These are phyloP conservation scores for Coemansia sp. DNA, from an alignment of 192 early-diverging fungal species.

Conservation along the genomic window DNA sequence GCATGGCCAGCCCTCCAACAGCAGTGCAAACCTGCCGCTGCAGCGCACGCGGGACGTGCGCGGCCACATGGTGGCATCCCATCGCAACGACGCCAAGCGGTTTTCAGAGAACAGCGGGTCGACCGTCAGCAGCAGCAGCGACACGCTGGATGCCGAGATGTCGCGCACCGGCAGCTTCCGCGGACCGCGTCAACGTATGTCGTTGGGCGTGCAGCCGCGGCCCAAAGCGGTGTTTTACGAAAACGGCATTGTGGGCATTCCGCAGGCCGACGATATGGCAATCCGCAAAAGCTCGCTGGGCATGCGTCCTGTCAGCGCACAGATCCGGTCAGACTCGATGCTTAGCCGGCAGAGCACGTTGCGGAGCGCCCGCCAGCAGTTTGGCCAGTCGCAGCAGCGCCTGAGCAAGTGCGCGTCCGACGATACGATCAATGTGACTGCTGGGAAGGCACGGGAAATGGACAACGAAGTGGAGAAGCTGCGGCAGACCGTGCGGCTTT, in stretches of 20 bases:
- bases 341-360: not conserved
- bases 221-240: constrained; percentile 25
- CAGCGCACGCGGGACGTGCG: not conserved
- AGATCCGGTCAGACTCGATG: not conserved
- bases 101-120: constrained; percentile 55
- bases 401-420: constrained; percentile 27
- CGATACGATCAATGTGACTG: constrained; percentile 24
- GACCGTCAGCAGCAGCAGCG: constrained; percentile 27
- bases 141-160: constrained; percentile 19
- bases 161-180: constrained; percentile 1
- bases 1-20: not conserved
- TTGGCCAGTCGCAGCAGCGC: not conserved
- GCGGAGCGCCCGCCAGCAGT: constrained; percentile 1
- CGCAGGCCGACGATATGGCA: not conserved
- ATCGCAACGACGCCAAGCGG: constrained; percentile 17
- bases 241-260: constrained; percentile 3
- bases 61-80: not conserved
- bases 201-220: constrained; percentile 6
- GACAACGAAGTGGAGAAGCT: constrained; percentile 24
- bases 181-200: constrained; percentile 1
- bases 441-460: not conserved
- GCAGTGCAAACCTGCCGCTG: no score
- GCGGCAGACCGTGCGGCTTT: constrained; percentile 16
- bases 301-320: not conserved
- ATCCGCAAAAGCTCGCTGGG: no score